Base-by-base conservation (phyloP, 768 basidiomycete species). In the Bullera alba region DNA sequence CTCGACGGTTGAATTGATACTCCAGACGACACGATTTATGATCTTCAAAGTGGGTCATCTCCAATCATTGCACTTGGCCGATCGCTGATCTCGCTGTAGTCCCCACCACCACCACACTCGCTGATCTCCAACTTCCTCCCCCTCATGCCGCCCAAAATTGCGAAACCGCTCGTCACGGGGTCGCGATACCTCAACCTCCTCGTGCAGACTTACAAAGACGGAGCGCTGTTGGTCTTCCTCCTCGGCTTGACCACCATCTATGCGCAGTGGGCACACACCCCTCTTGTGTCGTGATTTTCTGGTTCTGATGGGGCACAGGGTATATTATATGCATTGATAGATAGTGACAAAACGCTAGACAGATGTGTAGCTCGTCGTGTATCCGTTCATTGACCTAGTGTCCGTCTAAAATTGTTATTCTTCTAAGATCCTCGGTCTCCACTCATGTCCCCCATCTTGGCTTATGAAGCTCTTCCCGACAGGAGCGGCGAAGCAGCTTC, bases 11-110 rank as follows among this genome's bases (percentile, higher is more conserved):
- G 65, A 71, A 41, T 56, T 73, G 14, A 63, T 74, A 19, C 60
- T 74, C 0, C 70, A 71, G 44, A 71, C 69, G 10, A 72, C 69
- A 1, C 54, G 71, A 34, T 58, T 69, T 56, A 53, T 73, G 44
- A 57, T 74, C 30, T 56, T 72, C 56, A 63, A 62, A 37, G 72
- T 72, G 38, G 46, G 69, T 56, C 15, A 34, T 35, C 47, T 37
- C 35, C 42, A 14, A 44, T 26, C 26, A 44, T 34, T 52, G 14
- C 7, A 5, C 8, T 30, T 5, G 43, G 8, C 42, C 19, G 36
- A 16, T 10, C 7, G 28, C 53, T 60, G 39, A 51, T 52, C 4
- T 30, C 34, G 1, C 28, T 12, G 34, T 36, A 70, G 69, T 64
- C 68, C 22, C 70, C 71, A 5, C 71, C 71, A 12, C 60, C 63